phyloP scores from a whole-genome alignment of 2,329 filamentous ascomycete species.

The Fusarium sp. region DNA sequence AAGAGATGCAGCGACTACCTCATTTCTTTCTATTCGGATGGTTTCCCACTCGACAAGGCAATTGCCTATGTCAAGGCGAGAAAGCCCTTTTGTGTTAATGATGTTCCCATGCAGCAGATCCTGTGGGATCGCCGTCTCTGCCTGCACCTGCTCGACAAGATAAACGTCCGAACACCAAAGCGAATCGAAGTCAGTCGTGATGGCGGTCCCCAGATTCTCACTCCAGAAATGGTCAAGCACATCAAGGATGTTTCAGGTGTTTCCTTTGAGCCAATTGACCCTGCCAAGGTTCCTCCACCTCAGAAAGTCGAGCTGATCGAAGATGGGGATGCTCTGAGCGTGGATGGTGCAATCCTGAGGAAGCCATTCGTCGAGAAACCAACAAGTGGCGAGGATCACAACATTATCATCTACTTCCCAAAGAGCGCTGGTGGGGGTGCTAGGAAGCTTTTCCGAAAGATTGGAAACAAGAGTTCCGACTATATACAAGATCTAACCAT shows the following conservation, averaged over 20 bases:
- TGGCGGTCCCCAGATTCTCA: constrained; percentile 84
- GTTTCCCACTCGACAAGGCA: constrained; percentile 95
- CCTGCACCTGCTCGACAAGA: constrained; percentile 86
- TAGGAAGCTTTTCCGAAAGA: constrained; percentile 92
- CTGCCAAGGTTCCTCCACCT: constrained; percentile 72
- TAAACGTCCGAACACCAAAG: constrained; percentile 89
- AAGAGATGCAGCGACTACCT: constrained; percentile 78
- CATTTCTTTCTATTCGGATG: constrained; percentile 98
- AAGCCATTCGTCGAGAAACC: constrained; percentile 99
- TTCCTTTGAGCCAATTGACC: constrained; percentile 75
- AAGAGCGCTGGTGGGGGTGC: constrained; percentile 88
- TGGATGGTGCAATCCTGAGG: constrained; percentile 83
- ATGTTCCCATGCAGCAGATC: constrained; percentile 96
- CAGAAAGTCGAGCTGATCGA: constrained; percentile 87
- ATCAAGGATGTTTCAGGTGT: constrained; percentile 86
- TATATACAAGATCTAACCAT: constrained; percentile 81
- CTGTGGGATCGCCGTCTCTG: constrained; percentile 96
- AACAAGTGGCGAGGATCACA: constrained; percentile 98
- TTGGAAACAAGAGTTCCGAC: constrained; percentile 99
- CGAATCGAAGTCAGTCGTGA: constrained; percentile 93
- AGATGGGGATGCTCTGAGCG: constrained; percentile 86
- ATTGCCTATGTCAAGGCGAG: constrained; percentile 94
- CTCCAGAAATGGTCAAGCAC: constrained; percentile 82
- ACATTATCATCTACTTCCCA: constrained; percentile 98
- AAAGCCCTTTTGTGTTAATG: constrained; percentile 97